Percentiles rank a stretch among this genome's conserved stretches.
phyloP scores from a whole-genome alignment of 352 stramenopile genomes.

The Globisporangium carolinianum region DNA sequence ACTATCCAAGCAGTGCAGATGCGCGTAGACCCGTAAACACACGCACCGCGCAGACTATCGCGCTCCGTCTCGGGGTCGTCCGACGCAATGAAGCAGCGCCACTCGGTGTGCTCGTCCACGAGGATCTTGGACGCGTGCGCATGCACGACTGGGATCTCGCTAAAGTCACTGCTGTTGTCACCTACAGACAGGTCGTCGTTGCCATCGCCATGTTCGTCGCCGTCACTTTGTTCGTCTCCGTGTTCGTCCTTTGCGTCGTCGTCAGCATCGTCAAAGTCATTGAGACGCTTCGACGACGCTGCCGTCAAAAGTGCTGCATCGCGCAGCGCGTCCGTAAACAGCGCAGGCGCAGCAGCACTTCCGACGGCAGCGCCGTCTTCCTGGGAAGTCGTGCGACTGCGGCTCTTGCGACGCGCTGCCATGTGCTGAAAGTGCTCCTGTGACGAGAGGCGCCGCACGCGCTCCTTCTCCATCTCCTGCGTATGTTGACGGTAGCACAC shows the following conservation, averaged over 20 bases:
- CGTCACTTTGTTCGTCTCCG: not conserved
- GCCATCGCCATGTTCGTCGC: not conserved
- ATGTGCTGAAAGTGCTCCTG: conserved; percentile 33
- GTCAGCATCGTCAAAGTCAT: not conserved
- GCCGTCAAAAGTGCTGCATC: not conserved
- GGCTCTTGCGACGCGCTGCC: conserved; percentile 15
- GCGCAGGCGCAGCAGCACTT: not conserved
- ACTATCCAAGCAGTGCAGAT: too few species aligned
- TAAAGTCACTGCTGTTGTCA: conserved; percentile 17
- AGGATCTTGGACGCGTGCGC: conserved; percentile 45
- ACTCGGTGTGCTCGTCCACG: conserved; percentile 53
- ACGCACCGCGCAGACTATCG: conserved; percentile 44
- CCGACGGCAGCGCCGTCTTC: not conserved
- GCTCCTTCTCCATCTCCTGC: conserved; percentile 52
- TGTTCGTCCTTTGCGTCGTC: not conserved
- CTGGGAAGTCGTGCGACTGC: not conserved
- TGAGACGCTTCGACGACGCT: not conserved
- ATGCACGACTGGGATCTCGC: conserved; percentile 58
- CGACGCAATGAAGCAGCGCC: conserved; percentile 61
- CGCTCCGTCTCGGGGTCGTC: conserved; percentile 55
- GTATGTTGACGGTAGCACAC: not conserved
- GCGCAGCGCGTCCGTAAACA: not conserved
- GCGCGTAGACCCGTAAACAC: too few species aligned
- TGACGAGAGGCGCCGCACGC: conserved; percentile 42
- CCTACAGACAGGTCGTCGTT: not conserved